These are phyloP conservation scores for Thelonectria olida DNA, from an alignment of 2,329 filamentous ascomycete genomes.

Conservation along the genomic window DNA sequence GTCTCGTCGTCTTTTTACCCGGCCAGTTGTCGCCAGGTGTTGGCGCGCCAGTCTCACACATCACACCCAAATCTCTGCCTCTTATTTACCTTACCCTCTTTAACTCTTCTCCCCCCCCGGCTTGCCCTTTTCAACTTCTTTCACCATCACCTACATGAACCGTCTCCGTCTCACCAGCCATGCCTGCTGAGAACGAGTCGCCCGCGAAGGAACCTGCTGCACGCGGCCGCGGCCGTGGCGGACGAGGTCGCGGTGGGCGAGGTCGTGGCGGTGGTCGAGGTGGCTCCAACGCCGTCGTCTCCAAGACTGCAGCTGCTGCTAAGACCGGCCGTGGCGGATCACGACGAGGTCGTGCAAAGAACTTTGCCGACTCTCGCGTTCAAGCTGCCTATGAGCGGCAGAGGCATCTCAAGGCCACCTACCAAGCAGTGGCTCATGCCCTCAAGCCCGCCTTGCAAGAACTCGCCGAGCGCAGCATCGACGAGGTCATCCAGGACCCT, in stretches of 20 bases:
- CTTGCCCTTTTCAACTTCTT: slow-evolving; percentile 25
- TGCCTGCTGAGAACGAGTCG: slow-evolving; percentile 51
- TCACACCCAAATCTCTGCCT: slow-evolving; percentile 30
- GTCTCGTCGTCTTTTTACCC: slow-evolving; percentile 6
- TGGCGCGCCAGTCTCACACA: slow-evolving; percentile 18
- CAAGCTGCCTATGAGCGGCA: slow-evolving; percentile 71
- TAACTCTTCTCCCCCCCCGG: not conserved
- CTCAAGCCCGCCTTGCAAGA: slow-evolving; percentile 73
- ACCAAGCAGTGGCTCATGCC: slow-evolving; percentile 68
- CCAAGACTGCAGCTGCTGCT: slow-evolving; percentile 43
- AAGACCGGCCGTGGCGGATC: slow-evolving; percentile 51
- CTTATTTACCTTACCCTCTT: not conserved
- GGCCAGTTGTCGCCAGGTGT: slow-evolving; percentile 4
- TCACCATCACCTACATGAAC: slow-evolving; percentile 43
- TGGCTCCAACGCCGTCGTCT: slow-evolving; percentile 41
- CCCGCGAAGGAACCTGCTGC: slow-evolving; percentile 47
- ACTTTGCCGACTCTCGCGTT: slow-evolving; percentile 61
- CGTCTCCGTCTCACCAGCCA: slow-evolving; percentile 42
- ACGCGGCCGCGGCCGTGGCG: slow-evolving; percentile 48
- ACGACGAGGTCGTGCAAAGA: slow-evolving; percentile 63
- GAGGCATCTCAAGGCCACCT: slow-evolving; percentile 72
- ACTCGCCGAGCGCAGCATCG: slow-evolving; percentile 68
- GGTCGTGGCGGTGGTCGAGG: slow-evolving; percentile 44
- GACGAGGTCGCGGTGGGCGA: slow-evolving; percentile 44
- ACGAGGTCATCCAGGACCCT: slow-evolving; percentile 64